Conservation (phyloP, 352 stramenopile species). For the Phytophthora quininea region DNA sequence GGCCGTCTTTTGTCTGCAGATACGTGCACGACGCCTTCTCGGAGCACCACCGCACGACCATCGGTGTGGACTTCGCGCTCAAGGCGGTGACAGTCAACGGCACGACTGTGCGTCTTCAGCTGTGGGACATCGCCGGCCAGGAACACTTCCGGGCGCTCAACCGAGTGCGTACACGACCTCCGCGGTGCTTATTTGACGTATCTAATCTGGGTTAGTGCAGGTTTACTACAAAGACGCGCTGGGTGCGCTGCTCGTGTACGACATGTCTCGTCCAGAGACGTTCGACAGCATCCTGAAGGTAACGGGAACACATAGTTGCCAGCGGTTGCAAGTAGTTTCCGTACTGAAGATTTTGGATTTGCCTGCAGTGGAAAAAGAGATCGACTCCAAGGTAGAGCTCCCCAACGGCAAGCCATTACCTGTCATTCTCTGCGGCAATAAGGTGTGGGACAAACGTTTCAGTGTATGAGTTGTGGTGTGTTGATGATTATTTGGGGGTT, state of each 20-base stretch:
- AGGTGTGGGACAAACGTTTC: slow-evolving; percentile 46
- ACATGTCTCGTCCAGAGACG: slow-evolving; percentile 91
- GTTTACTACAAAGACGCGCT: slow-evolving; percentile 95
- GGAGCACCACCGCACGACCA: slow-evolving; percentile 92
- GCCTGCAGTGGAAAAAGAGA: slow-evolving; percentile 93
- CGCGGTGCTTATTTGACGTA: neutral
- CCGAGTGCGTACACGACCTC: slow-evolving; percentile 38
- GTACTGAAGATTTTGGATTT: slow-evolving; percentile 7
- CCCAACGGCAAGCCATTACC: slow-evolving; percentile 91
- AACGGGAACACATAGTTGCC: neutral
- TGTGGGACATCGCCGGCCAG: slow-evolving; percentile 95
- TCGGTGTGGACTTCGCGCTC: slow-evolving; percentile 93
- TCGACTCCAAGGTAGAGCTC: slow-evolving; percentile 93
- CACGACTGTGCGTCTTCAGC: slow-evolving; percentile 90
- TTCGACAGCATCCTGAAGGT: slow-evolving; percentile 91
- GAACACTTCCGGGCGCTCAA: slow-evolving; percentile 95
- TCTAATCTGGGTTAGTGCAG: slow-evolving; percentile 19
- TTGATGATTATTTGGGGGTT: neutral
- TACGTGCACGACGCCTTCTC: slow-evolving; percentile 92
- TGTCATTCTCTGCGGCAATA: slow-evolving; percentile 94
- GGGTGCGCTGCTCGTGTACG: slow-evolving; percentile 92
- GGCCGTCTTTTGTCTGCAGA: slow-evolving; percentile 27
- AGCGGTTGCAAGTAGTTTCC: no score
- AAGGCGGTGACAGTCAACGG: slow-evolving; percentile 89
- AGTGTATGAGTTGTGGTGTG: neutral